Percentiles rank a stretch among this genome's conserved stretches.
Evolutionary conservation across 2,329 filamentous ascomycete species (phyloP).

Genomic region (Fusarium torreyae): DNA sequence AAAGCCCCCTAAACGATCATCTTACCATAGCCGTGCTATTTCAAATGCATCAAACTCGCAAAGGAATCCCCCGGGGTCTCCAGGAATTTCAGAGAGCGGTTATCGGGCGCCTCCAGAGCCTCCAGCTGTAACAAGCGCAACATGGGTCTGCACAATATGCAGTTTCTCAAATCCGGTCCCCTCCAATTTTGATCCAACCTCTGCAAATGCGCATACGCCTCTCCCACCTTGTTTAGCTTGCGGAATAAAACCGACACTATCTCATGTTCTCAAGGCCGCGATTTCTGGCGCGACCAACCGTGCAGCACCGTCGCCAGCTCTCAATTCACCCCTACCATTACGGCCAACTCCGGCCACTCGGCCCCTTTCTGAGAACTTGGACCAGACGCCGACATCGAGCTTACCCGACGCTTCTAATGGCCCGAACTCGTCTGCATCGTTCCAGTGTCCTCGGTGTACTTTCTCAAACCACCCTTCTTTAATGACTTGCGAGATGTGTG

Average conservation of each 20-base stretch:
- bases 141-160: constrained; percentile 97
- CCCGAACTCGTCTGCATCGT: constrained; percentile 55
- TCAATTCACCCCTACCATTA: constrained; percentile 50
- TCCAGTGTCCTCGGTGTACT: constrained; percentile 88
- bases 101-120: constrained; percentile 59
- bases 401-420: constrained; percentile 13
- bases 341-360: constrained; percentile 46
- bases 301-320: constrained; percentile 33
- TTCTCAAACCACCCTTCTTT: constrained; percentile 94
- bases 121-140: constrained; percentile 73
- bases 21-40: constrained; percentile 69
- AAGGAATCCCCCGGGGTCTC: constrained; percentile 63
- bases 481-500: constrained; percentile 90
- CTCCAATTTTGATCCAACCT: constrained; percentile 90
- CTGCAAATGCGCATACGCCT: constrained; percentile 83
- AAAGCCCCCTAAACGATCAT: constrained; percentile 79
- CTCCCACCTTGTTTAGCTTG: constrained; percentile 92
- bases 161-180: constrained; percentile 94
- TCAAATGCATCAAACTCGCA: constrained; percentile 63
- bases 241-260: constrained; percentile 90
- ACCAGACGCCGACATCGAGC: constrained; percentile 8
- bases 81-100: constrained; percentile 61
- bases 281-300: constrained; percentile 81
- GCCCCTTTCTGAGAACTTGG: constrained; percentile 23
- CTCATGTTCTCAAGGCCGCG: constrained; percentile 87